A percentile compares a stretch with the other conserved stretches of the same genome.
phyloP scores from a whole-genome alignment of 805 yeast species.

The Komagataella phaffii region DNA sequence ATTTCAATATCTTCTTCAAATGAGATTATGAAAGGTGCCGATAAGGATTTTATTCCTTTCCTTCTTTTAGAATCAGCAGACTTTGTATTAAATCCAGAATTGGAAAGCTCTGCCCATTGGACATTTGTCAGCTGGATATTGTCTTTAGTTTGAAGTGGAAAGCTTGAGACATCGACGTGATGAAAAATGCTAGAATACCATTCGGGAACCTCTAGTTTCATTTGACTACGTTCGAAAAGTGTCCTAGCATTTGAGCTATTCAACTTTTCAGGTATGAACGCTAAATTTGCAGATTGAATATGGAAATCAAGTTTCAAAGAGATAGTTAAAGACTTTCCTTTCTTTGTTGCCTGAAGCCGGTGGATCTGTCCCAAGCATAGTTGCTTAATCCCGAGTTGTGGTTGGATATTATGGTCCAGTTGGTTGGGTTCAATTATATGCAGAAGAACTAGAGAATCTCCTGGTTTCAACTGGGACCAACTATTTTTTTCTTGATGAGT shows the following conservation, averaged over 20 bases:
- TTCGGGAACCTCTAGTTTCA: neutral
- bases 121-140: neutral
- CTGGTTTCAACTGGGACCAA: neutral
- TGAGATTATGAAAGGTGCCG: neutral
- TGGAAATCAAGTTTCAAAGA: neutral
- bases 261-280: neutral
- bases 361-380: neutral
- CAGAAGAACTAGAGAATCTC: conserved; percentile 1
- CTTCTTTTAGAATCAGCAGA: neutral
- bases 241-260: neutral
- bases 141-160: neutral
- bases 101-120: neutral
- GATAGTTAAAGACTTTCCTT: neutral
- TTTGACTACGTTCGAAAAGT: neutral
- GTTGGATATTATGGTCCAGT: neutral
- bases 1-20: no score
- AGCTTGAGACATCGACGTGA: neutral
- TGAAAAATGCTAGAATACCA: neutral
- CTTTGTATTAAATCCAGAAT: neutral
- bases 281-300: neutral
- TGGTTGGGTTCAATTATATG: neutral
- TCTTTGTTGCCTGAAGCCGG: neutral
- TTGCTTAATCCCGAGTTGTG: neutral
- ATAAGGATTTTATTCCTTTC: neutral
- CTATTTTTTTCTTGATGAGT: neutral